Conservation (phyloP, 305 asterid species). For the Fraxinus velutina region DNA sequence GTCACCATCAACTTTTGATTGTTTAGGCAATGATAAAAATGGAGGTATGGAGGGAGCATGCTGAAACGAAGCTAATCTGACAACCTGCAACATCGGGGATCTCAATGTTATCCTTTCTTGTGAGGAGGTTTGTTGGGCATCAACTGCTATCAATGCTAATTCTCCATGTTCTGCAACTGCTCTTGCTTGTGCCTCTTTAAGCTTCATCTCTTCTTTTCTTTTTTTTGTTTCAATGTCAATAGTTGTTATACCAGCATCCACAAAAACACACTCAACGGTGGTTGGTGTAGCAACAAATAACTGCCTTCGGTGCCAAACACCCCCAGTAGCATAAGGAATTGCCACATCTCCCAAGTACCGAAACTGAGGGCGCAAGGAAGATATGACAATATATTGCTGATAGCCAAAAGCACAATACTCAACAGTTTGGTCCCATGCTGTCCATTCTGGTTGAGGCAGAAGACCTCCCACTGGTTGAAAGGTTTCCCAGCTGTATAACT, state of each 20-base stretch:
- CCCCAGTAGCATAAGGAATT: slow-evolving; percentile 88
- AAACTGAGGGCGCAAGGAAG: slow-evolving; percentile 95
- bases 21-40: slow-evolving; percentile 71
- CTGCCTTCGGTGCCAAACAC: slow-evolving; percentile 93
- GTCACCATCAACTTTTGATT: slow-evolving; percentile 59
- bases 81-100: slow-evolving; percentile 94
- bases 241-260: slow-evolving; percentile 86
- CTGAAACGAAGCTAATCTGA: slow-evolving; percentile 87
- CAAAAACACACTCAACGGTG: slow-evolving; percentile 92
- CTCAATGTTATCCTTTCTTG: slow-evolving; percentile 71
- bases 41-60: slow-evolving; percentile 93
- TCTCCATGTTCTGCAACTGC: slow-evolving; percentile 89
- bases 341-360: slow-evolving; percentile 92
- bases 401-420: slow-evolving; percentile 96
- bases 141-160: slow-evolving; percentile 74
- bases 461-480: slow-evolving; percentile 92
- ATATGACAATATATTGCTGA: slow-evolving; percentile 73
- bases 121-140: slow-evolving; percentile 47
- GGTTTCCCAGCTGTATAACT: slow-evolving; percentile 90
- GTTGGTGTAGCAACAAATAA: slow-evolving; percentile 92
- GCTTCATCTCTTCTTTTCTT: slow-evolving; percentile 73
- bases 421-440: slow-evolving; percentile 97
- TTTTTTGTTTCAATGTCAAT: slow-evolving; percentile 75
- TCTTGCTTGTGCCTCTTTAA: slow-evolving; percentile 63
- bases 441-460: slow-evolving; percentile 98